These are phyloP conservation scores for Graphilbum sp. DNA, from an alignment of 2,329 filamentous ascomycete genomes.

Conservation along the genomic window DNA sequence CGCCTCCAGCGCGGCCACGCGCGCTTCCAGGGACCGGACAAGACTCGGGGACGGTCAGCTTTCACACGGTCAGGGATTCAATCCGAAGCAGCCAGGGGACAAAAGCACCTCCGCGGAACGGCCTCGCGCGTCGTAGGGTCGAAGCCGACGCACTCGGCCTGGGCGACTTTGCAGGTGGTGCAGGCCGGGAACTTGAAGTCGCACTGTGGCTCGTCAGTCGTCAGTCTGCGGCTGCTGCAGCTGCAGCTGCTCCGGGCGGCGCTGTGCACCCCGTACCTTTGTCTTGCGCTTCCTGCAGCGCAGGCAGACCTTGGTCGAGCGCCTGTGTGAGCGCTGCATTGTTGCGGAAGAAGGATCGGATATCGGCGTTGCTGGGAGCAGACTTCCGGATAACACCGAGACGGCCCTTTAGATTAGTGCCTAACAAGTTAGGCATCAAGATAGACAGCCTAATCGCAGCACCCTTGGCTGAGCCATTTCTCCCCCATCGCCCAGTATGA, in stretches of 20 bases:
- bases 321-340: constrained; percentile 2
- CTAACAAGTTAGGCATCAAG: no score
- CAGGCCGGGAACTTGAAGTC: constrained; percentile 3
- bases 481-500: neutral
- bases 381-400: no score
- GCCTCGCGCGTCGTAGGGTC: constrained; percentile 1
- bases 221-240: no score
- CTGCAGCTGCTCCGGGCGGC: no score
- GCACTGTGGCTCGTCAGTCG: neutral
- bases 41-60: neutral
- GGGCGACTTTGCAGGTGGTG: constrained; percentile 1
- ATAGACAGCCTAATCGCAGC: no score
- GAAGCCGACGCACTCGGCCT: constrained; percentile 1
- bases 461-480: no score
- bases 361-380: no score
- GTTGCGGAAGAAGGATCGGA: neutral
- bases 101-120: neutral
- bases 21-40: constrained; percentile 2
- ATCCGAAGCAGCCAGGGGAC: no score
- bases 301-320: constrained; percentile 3
- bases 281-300: constrained; percentile 3
- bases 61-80: no score
- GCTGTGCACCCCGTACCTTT: constrained; percentile 1
- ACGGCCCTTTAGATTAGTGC: no score
- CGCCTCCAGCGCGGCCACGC: constrained; percentile 2